phyloP scores from a whole-genome alignment of 768 basidiomycete species.

The Tulasnella sp. region DNA sequence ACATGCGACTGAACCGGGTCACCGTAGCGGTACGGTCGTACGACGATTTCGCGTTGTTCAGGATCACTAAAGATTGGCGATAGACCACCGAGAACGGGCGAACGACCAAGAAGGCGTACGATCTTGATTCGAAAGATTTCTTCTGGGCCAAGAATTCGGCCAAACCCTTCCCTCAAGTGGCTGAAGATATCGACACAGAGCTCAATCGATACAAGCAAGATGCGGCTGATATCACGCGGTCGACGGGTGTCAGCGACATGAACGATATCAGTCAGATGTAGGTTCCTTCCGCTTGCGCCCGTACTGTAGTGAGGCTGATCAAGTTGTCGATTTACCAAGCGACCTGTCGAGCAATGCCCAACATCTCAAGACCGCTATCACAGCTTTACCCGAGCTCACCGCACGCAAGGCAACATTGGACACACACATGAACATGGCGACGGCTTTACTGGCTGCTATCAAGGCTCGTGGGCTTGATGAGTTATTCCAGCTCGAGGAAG shows the following conservation, averaged over 20 bases:
- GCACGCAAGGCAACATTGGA: constrained; percentile 94
- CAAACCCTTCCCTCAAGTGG: constrained; percentile 95
- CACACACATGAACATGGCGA: constrained; percentile 99
- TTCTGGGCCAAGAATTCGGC: constrained; percentile 97
- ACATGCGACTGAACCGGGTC: constrained; percentile 93
- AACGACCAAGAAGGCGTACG: constrained; percentile 66
- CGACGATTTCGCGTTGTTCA: background rate
- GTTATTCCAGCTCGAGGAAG: constrained; percentile 94
- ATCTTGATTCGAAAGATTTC: constrained; percentile 96
- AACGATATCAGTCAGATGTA: constrained; percentile 92
- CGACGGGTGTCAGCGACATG: constrained; percentile 91
- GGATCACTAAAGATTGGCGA: background rate
- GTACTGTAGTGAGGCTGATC: background rate
- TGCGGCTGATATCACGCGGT: constrained; percentile 91
- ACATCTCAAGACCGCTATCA: constrained; percentile 94
- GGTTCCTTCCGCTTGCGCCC: constrained; percentile 22
- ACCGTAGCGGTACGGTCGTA: constrained; percentile 42
- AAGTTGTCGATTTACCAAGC: constrained; percentile 29
- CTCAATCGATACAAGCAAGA: constrained; percentile 78
- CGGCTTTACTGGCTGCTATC: constrained; percentile 87
- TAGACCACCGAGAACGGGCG: constrained; percentile 40
- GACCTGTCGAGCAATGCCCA: constrained; percentile 89
- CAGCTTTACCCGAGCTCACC: constrained; percentile 90
- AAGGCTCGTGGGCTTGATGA: constrained; percentile 92
- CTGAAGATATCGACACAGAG: constrained; percentile 91